Base-by-base conservation (phyloP, 371 early-diverging fungal species). In the Saksenaea vasiformis region DNA sequence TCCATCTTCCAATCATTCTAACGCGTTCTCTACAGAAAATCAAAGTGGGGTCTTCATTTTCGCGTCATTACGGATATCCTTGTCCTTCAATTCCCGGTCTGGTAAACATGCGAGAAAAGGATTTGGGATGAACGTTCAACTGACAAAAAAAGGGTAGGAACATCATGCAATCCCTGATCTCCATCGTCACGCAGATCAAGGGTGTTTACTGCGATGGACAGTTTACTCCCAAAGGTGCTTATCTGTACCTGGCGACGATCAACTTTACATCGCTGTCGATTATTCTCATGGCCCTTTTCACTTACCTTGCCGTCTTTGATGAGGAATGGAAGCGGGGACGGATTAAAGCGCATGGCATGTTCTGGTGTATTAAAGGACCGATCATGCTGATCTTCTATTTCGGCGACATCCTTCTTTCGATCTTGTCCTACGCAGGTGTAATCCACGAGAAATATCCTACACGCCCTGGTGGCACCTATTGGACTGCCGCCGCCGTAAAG, bases 281-380 rank as follows among this genome's bases (percentile, higher is more conserved):
- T 36, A 68, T 68, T 37, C 56, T 68, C 11, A 60, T 58, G 41
- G 69, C 69, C 2, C 65, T 68, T 9, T 64, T 68, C 44, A 68
- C 65, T 3, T 65, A 64, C 44, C 58, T 68, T 1, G 43, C 69
- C 17, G 60, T 68, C 10, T 68, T 47, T 17, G 34, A 56, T 38
- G 58, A 60, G 19, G 69, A 68, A 56, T 68, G 69, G 69, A 61
- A 64, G 31, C 14, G 34, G 9, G 69, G 56, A 8, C 15, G 13
- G 0, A 59, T 60, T 11, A 35, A 38, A 5, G 69, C 69, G 11
- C 69, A 68, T 19, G 65, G 60, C 35, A 54, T 64, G 64, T 68
- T 68, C 31, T 68, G 69, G 69, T 68, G 69, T 27, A 65, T 68
- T 60, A 68, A 68, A 57, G 69, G 65, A 11, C 69, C 69, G 1